Conservation (phyloP, 2,329 filamentous ascomycete species). For the Hymenotorrendiella dingleyae region DNA sequence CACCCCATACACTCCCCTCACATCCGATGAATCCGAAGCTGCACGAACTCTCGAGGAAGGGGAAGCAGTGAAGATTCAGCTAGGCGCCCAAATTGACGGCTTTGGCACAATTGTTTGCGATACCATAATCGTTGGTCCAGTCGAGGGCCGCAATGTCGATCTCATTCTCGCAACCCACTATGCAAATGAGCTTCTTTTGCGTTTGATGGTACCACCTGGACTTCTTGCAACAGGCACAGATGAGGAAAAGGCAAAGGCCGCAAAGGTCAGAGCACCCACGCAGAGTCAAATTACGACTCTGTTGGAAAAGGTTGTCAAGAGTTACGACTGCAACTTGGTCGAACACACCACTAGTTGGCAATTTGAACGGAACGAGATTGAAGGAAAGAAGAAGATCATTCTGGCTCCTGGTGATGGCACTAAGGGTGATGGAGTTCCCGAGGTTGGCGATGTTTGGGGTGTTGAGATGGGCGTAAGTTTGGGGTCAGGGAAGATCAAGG, state of each 20-base stretch:
- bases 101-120: constrained; percentile 96
- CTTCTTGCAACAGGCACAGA: constrained; percentile 76
- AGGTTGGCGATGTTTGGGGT: constrained; percentile 93
- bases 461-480: constrained; percentile 92
- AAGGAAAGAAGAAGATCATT: constrained; percentile 93
- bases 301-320: constrained; percentile 85
- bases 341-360: constrained; percentile 98
- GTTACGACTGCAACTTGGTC: constrained; percentile 85
- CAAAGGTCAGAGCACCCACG: constrained; percentile 72
- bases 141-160: constrained; percentile 74
- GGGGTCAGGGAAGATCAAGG: constrained; percentile 93
- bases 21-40: constrained; percentile 80
- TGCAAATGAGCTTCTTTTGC: constrained; percentile 88
- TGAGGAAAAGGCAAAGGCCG: constrained; percentile 91
- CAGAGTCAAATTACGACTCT: constrained; percentile 82
- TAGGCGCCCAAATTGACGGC: constrained; percentile 97
- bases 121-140: constrained; percentile 70
- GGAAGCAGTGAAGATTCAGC: constrained; percentile 93
- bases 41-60: constrained; percentile 71
- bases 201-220: constrained; percentile 87
- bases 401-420: constrained; percentile 78
- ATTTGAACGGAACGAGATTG: constrained; percentile 96
- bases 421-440: constrained; percentile 84
- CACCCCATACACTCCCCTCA: constrained; percentile 92
- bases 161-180: constrained; percentile 88